A percentile compares a stretch with the other conserved stretches of the same genome.
Conservation (phyloP, 176 grass and related monocot genomes). For the Aegilops longissima region DNA sequence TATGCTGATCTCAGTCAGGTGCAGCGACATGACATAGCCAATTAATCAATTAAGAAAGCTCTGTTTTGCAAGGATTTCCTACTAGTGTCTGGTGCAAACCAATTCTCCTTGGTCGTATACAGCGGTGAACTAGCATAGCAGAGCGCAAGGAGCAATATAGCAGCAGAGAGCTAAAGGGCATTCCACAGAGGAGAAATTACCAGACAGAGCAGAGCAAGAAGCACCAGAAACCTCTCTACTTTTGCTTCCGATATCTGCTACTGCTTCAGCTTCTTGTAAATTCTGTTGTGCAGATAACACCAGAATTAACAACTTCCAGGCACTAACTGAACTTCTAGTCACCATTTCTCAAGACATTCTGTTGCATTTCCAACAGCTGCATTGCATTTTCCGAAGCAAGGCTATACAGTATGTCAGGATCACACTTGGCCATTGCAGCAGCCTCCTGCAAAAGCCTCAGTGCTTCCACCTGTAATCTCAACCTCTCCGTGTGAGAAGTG, state of each 20-base stretch:
- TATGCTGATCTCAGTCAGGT: not conserved
- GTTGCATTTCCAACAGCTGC: conserved; percentile 63
- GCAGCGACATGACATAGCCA: not conserved
- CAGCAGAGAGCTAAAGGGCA: not conserved
- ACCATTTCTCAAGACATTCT: conserved; percentile 68
- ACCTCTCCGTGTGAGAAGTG: conserved; percentile 53
- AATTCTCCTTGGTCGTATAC: not conserved
- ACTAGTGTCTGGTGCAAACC: not conserved
- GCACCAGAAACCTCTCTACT: too few species aligned
- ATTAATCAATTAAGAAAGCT: not conserved
- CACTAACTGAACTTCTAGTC: not conserved
- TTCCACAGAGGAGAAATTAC: not conserved
- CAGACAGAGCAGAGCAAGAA: not conserved
- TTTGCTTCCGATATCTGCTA: too few species aligned
- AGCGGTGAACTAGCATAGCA: not conserved
- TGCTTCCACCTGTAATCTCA: conserved; percentile 45
- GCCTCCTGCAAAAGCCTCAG: conserved; percentile 50
- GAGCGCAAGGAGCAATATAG: too few species aligned
- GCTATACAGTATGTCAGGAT: conserved; percentile 31
- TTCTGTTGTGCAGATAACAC: too few species aligned
- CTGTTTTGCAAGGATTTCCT: not conserved
- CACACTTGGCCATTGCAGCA: conserved; percentile 46
- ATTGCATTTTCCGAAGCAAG: conserved; percentile 59
- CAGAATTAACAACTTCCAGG: too few species aligned
- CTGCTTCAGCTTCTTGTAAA: too few species aligned